Percentiles rank a stretch among this genome's conserved stretches.
These are phyloP conservation scores for Sugiyamaella floridensis DNA, from an alignment of 805 yeast species.

Conservation along the genomic window DNA sequence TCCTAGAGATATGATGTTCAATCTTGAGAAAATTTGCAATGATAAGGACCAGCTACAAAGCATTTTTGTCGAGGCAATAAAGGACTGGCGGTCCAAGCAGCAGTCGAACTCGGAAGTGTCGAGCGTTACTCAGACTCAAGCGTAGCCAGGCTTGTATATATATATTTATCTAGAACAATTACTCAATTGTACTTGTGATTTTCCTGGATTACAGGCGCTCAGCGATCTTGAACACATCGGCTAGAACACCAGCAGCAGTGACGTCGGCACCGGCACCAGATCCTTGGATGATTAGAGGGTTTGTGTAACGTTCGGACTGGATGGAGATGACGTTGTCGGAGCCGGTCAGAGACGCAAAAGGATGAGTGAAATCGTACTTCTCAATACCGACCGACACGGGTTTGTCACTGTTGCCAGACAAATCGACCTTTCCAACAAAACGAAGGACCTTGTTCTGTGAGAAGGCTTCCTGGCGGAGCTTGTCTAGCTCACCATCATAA, in stretches of 20 bases:
- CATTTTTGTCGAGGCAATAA: conserved; percentile 55
- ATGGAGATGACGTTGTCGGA: conserved; percentile 93
- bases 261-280: conserved; percentile 84
- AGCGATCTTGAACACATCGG: conserved; percentile 87
- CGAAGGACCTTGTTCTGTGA: conserved; percentile 80
- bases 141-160: not conserved
- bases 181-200: not conserved
- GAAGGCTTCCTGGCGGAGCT: conserved; percentile 73
- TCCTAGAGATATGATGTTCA: conserved; percentile 47
- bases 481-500: conserved; percentile 72
- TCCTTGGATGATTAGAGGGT: conserved; percentile 94
- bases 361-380: conserved; percentile 82
- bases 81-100: conserved; percentile 16
- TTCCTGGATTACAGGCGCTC: conserved; percentile 33
- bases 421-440: conserved; percentile 86
- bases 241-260: conserved; percentile 85
- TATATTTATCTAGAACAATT: not conserved
- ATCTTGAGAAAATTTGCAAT: conserved; percentile 57
- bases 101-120: not conserved
- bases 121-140: not conserved
- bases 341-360: conserved; percentile 92
- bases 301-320: conserved; percentile 83
- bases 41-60: conserved; percentile 42
- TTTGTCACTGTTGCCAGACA: conserved; percentile 32
- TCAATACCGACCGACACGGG: conserved; percentile 81